phyloP scores from a whole-genome alignment of 176 grass and related monocot genomes.

The Musa schizocarpa region DNA sequence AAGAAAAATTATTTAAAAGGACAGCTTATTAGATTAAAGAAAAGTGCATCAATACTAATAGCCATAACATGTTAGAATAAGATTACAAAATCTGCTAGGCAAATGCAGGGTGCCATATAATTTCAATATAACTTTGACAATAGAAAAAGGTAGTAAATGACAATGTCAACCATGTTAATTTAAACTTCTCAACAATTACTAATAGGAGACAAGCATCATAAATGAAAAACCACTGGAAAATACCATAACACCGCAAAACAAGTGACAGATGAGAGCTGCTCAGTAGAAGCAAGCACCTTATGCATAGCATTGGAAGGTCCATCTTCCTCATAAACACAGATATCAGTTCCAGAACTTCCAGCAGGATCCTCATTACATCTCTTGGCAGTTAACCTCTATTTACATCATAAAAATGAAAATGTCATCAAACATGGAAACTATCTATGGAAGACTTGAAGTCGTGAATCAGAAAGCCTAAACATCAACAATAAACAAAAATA shows the following conservation, averaged over 20 bases:
- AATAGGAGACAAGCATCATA: neutral
- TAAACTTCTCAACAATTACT: too few species aligned
- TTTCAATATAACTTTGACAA: too few species aligned
- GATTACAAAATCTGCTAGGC: too few species aligned
- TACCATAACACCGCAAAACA: neutral
- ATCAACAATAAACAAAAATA: too few species aligned
- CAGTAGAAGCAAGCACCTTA: constrained; percentile 32
- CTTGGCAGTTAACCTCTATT: constrained; percentile 49
- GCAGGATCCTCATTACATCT: constrained; percentile 30
- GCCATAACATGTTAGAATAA: too few species aligned
- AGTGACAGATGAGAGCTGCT: too few species aligned
- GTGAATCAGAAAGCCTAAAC: too few species aligned
- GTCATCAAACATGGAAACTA: neutral
- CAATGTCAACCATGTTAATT: too few species aligned
- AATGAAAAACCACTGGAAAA: neutral
- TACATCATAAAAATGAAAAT: neutral
- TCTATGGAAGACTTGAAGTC: neutral
- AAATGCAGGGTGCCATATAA: too few species aligned
- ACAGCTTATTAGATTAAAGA: neutral
- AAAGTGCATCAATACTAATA: too few species aligned
- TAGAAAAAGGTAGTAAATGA: too few species aligned
- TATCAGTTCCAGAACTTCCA: constrained; percentile 15
- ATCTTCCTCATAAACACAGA: constrained; percentile 16
- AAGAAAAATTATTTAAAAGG: neutral
- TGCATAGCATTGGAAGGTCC: constrained; percentile 9